Evolutionary conservation across 2,329 filamentous ascomycete genomes (phyloP), one percentile per base, ranked within the genome.

Genomic region (Rhynchosporium secalis): DNA sequence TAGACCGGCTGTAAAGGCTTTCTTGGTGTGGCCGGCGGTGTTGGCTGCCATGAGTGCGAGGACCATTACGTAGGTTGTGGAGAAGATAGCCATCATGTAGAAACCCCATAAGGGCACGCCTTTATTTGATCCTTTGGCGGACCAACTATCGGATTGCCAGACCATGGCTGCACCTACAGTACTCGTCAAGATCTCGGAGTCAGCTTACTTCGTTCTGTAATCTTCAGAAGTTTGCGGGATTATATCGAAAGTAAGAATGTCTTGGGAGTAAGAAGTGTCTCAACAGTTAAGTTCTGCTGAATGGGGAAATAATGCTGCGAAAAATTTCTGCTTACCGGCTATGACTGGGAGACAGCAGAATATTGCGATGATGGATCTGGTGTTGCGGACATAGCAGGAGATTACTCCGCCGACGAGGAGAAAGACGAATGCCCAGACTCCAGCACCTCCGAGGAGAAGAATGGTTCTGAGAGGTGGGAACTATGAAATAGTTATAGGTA

Each of bases 21-120:
- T 79, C 71, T 80, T 80, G 8, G 77, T 78, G 60, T 80, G 76
- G 0, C 78, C 78, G 4, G 75, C 76, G 5, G 75, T 72, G 61
- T 80, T 80, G 10, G 73, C 76, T 40, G 77, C 76, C 13, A 76
- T 78, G 48, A 66, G 56, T 5, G 56, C 40, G 31, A 64, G 52
- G 33, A 52, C 15, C 41, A 64, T 71, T 66, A 56, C 72, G 71
- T 12, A 72, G 68, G 10, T 66, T 69, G 64, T 71, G 71, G 60
- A 73, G 73, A 8, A 71, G 69, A 65, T 74, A 71, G 62, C 72
- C 73, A 61, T 67, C 66, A 57, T 75, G 74, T 65, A 75, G 74
- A 36, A 71, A 66, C 15, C 68, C 71, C 10, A 75, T 62, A 63
- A 57, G 3, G 54, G 45, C n/a, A 55, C 55, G 9, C 20, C 52